Evolutionary conservation across 169 alveolate species (phyloP), one percentile per base, ranked within the genome.

Genomic region (Babesia caballi): DNA sequence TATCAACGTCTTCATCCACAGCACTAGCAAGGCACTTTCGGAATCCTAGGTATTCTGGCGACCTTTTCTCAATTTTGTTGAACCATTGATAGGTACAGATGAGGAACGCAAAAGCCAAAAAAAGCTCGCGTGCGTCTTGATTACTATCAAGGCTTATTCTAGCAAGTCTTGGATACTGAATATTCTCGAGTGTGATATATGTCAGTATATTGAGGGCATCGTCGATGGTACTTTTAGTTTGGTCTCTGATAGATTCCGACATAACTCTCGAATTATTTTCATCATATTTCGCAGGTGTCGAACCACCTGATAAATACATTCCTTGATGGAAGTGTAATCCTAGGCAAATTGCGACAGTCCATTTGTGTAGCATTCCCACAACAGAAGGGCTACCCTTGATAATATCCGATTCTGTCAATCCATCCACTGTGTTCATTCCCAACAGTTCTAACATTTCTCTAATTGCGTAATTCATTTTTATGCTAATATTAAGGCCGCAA

Each of bases 181-280:
- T 65, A 11, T 44, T 25, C 25, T 70, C 82, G n/a, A 70, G 65
- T 14, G 60, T 46, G 41, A 40, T 46, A 23, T 54, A 58, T 25
- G 65, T 36, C 21, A 70, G n/a, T 58, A 70, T 51, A 23, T 70
- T 60, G 33, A 70, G 56, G 28, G 82, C 71, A 30, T 54, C 69
- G 14, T 67, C 56, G 53, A 44, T 67, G 36, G 14, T 23, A 27
- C 69, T 36, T 54, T 67, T 38, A 7, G 60, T 57, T 33, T 67
- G 69, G 4, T 56, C 68, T 8, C 59, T 35, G 32, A 53, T 17
- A 1, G 66, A 40, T 23, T 67, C 78, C 5, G 52, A 27, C 5
- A 67, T 67, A 0, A 57, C 54, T 41, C 66, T 67, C 28, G 28
- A 47, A 17, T 63, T 63, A 3, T n/a, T 46, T 3, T 63, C 50